phyloP scores from a whole-genome alignment of 2,329 filamentous ascomycete species.

The Hymenoscyphus fraxineus region DNA sequence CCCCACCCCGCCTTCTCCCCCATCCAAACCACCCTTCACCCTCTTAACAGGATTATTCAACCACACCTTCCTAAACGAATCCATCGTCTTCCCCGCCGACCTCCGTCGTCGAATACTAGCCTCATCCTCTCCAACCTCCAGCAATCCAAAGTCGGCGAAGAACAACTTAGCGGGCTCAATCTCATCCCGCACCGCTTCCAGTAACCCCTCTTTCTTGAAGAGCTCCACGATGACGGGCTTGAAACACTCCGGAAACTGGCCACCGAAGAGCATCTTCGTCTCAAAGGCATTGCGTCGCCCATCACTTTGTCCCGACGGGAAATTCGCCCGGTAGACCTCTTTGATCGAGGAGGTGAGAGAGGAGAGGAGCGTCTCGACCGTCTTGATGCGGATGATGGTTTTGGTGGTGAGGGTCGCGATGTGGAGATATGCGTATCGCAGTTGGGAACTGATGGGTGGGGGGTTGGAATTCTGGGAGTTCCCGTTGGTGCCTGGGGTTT shows the following conservation, averaged over 20 bases:
- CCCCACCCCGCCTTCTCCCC: background rate
- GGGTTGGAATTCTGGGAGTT: conserved; percentile 8
- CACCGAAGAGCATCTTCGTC: conserved; percentile 34
- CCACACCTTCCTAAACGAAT: conserved; percentile 33
- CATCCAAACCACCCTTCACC: background rate
- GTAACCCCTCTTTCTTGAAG: conserved; percentile 26
- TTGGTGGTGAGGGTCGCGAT: conserved; percentile 32
- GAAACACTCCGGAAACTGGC: conserved; percentile 32
- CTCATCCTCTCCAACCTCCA: conserved; percentile 34
- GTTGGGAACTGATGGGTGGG: conserved; percentile 20
- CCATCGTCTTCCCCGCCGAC: conserved; percentile 27
- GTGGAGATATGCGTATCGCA: conserved; percentile 31
- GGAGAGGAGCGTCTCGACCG: conserved; percentile 32
- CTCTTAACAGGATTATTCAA: conserved; percentile 24
- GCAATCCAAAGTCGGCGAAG: conserved; percentile 34
- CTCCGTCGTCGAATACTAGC: conserved; percentile 20
- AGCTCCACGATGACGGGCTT: conserved; percentile 33
- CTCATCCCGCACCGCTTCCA: conserved; percentile 29
- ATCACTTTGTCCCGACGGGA: conserved; percentile 22
- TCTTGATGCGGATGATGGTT: conserved; percentile 31
- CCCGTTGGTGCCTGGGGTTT: conserved; percentile 13
- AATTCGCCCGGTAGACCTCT: conserved; percentile 26
- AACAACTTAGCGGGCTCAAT: conserved; percentile 34
- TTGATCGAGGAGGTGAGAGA: conserved; percentile 29
- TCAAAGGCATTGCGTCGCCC: conserved; percentile 31